Evolutionary conservation across 257 asterid species (phyloP), one percentile per base, ranked within the genome.

Genomic region (Linderniella brevidens): DNA sequence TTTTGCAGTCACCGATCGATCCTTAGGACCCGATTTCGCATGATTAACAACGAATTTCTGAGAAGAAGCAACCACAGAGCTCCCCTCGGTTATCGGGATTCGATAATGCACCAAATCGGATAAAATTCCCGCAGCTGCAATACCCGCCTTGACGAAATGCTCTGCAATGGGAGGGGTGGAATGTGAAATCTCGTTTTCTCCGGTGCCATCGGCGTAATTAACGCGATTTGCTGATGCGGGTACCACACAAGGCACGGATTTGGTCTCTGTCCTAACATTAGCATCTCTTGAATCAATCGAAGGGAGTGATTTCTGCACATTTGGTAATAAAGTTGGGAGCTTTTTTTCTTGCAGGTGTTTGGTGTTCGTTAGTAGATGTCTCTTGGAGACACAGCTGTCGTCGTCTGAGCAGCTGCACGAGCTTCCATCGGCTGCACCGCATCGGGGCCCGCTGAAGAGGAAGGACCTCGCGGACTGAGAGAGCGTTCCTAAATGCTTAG

Each of bases 381-480:
- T 69, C 58, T 56, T 70, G 9, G 95, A 74, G 58, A 71, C 56
- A 57, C 78, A 80, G 12, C 74, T 53, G 16, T 84, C 94, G 14
- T 88, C 98, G 29, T 84, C 98, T 0, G 80, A 57, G 70, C 85
- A 76, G 48, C 93, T 74, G 71, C 85, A 78, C 17, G 95, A 71
- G 61, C 73, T 72, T 50, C 88, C 97, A 58, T 88, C 98, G 15
- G 70, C 73, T 5, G 96, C 70, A 44, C 72, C 59, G 50, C 92
- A 78, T 65, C 98, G 63, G 36, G 95, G 52, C 51, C 98, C 95
- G 51, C 74, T 64, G 0, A 84, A 64, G 62, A 84, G 65, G 58
- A 80, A 64, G 17, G 92, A 70, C 63, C 94, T 66, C 18, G 96
- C 96, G 37, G 98, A 68, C 54, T 84, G 94, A 56, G 98, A 88